Evolutionary conservation across 164 flowering plant genomes (phyloP).

Genomic region (Nelumbo lutea): DNA sequence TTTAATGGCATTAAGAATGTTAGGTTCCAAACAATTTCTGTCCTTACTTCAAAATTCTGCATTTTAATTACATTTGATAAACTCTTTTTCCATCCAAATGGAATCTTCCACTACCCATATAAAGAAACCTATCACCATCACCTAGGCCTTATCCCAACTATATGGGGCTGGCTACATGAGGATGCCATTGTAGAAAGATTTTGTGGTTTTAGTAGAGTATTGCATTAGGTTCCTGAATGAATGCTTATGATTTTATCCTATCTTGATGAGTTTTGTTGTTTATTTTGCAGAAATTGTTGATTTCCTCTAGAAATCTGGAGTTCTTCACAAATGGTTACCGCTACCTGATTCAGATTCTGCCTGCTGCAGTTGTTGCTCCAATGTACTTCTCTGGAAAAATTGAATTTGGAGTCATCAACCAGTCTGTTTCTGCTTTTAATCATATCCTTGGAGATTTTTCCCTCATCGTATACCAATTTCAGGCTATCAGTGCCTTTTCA

Average conservation of each 20-base stretch:
- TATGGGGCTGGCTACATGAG: neutral
- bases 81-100: too few species aligned
- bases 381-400: slow-evolving; percentile 97
- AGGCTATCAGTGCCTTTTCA: slow-evolving; percentile 94
- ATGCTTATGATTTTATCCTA: neutral
- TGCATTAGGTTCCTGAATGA: neutral
- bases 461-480: slow-evolving; percentile 89
- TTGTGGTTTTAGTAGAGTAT: neutral
- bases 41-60: too few species aligned
- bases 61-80: too few species aligned
- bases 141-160: too few species aligned
- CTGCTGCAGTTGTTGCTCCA: slow-evolving; percentile 99
- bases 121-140: too few species aligned
- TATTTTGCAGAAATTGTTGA: slow-evolving; percentile 69
- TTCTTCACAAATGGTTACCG: slow-evolving; percentile 96
- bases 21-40: too few species aligned
- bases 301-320: slow-evolving; percentile 89
- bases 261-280: slow-evolving; percentile 8
- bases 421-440: slow-evolving; percentile 96
- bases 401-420: slow-evolving; percentile 97
- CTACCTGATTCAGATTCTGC: slow-evolving; percentile 97
- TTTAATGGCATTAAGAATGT: too few species aligned
- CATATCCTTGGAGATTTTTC: slow-evolving; percentile 97
- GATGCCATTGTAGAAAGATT: neutral
- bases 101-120: too few species aligned